Conservation (phyloP, 768 basidiomycete species). For the Russula ochroleuca region DNA sequence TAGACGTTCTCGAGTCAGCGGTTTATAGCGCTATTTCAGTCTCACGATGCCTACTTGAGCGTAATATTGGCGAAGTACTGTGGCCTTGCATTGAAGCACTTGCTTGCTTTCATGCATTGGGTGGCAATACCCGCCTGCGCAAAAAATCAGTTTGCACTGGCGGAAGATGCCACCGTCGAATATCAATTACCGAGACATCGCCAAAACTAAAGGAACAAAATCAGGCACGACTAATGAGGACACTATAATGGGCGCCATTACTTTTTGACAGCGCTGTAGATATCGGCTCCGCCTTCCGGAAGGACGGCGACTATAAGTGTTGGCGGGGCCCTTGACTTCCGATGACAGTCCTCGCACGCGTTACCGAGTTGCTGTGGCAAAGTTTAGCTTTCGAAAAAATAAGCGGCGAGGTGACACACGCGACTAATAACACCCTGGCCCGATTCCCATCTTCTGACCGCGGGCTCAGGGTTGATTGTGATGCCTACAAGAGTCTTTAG, state of each 20-base stretch:
- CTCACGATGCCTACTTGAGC: constrained; percentile 54
- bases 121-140: constrained; percentile 63
- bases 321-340: constrained; percentile 36
- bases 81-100: constrained; percentile 58
- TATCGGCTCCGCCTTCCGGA: constrained; percentile 52
- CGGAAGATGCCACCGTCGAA: neutral
- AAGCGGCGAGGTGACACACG: neutral
- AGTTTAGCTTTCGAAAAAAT: neutral
- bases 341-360: constrained; percentile 45
- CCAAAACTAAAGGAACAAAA: constrained; percentile 8
- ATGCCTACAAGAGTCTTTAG: constrained; percentile 48
- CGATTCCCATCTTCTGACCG: constrained; percentile 50
- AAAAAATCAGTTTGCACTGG: constrained; percentile 2
- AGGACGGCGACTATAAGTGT: constrained; percentile 17
- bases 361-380: constrained; percentile 43
- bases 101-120: constrained; percentile 65
- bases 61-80: constrained; percentile 80
- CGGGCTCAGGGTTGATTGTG: constrained; percentile 41
- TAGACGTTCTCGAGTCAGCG: neutral
- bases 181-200: constrained; percentile 9
- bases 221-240: neutral
- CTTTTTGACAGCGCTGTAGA: constrained; percentile 77
- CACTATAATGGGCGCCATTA: constrained; percentile 41
- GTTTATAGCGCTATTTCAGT: neutral
- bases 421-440: constrained; percentile 49